Base-by-base conservation (phyloP, 2,329 filamentous ascomycete genomes). In the Dothideomycetidae sp. region DNA sequence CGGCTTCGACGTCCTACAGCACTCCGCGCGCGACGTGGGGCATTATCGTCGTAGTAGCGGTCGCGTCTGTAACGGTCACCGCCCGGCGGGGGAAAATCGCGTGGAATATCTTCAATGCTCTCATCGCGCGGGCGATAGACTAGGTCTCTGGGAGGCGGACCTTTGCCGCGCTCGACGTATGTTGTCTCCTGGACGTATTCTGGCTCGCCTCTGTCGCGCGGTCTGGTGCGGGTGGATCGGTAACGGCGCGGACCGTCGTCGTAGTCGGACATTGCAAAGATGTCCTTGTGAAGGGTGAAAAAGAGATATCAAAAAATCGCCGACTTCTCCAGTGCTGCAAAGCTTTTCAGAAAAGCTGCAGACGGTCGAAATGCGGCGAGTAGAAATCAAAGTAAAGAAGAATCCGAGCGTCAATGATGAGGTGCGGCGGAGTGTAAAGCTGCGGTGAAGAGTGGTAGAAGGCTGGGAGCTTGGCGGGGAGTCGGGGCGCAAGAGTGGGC, bases 51-150 rank as follows among this genome's bases (percentile, higher is more conserved):
- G 16, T 44, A 48, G 18, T 40, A 33, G 34, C 49, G 45, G 43
- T 54, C 59, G 35, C 46, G 44, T 10, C 43, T 42, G 26, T 49
- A 44, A 10, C 45, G 47, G 37, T 49, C 49, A 29, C 33, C 42
- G 53, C 51, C 75, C 4, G 77, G 78, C 5, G 83, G 81, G 19
- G 82, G 82, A 51, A 92, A 93, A 48, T 92, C 81, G 47, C 84
- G 76, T 46, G 75, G 74, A 42, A 92, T 75, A 60, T 92, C 82
- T 60, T 93, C 86, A 53, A 92, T 76, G 56, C 78, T 85, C 51
- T 84, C 78, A 54, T 86, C 78, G 46, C 79, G 76, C 7, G 21
- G 21, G 41, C 65, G 64, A 52, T 62, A 66, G 51, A 66, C 64
- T 37, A 68, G 59, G 44, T 67, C 65, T 37, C 61, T 59, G 21